These are phyloP conservation scores for Alloteropsis semialata DNA, from an alignment of 176 grass and related monocot genomes.

Conservation along the genomic window DNA sequence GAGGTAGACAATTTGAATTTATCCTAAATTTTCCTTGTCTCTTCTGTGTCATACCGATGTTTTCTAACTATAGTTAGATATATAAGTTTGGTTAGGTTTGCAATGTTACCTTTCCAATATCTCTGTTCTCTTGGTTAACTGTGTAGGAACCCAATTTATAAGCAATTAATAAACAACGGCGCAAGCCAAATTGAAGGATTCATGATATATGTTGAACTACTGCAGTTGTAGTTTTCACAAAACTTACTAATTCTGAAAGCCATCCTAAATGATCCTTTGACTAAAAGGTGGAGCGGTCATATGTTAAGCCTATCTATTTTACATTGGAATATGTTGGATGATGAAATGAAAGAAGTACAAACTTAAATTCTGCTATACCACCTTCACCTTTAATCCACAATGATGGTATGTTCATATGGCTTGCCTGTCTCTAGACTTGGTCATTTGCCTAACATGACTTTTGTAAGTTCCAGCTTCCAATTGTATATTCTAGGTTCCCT, in stretches of 20 bases:
- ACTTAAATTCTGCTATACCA: not conserved
- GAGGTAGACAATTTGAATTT: slow-evolving; percentile 48
- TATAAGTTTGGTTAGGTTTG: not conserved
- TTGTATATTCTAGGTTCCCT: slow-evolving; percentile 15
- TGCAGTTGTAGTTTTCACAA: not conserved
- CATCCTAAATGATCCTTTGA: not conserved
- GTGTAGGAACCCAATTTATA: not conserved
- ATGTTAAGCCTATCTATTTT: not conserved
- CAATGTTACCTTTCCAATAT: not conserved
- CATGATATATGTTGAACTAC: not conserved
- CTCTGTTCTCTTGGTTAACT: not conserved
- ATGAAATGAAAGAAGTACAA: not conserved
- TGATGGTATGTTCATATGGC: not conserved
- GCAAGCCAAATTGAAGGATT: not conserved
- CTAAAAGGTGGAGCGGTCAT: not conserved
- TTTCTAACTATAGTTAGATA: not conserved
- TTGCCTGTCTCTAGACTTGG: not conserved
- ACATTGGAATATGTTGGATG: not conserved
- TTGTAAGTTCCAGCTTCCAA: not conserved
- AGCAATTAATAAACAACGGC: not conserved
- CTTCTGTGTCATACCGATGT: not conserved
- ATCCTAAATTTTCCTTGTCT: not conserved
- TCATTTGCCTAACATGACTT: slow-evolving; percentile 1
- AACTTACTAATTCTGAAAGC: not conserved
- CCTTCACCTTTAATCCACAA: not conserved